These are phyloP conservation scores for Termitomyces sp. DNA, from an alignment of 768 basidiomycete species.

Conservation along the genomic window DNA sequence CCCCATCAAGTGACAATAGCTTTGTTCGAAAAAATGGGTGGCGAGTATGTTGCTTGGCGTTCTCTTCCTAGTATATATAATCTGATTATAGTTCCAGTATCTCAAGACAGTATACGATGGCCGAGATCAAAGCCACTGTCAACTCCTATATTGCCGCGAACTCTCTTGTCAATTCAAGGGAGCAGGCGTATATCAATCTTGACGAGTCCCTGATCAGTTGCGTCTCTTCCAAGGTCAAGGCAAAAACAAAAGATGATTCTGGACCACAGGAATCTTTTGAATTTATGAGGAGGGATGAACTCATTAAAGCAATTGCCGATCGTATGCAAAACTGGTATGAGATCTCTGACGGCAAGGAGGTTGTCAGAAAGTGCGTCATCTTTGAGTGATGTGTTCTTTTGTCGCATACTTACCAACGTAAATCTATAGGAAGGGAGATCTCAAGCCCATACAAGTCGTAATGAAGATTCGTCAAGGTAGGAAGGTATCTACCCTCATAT, in stretches of 20 bases:
- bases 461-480: constrained; percentile 74
- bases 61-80: background rate
- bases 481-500: constrained; percentile 70
- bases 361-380: constrained; percentile 49
- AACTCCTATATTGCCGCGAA: constrained; percentile 58
- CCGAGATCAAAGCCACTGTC: constrained; percentile 52
- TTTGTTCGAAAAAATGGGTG: constrained; percentile 61
- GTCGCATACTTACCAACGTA: background rate
- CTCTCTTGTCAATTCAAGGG: constrained; percentile 56
- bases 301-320: constrained; percentile 43
- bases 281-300: constrained; percentile 64
- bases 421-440: constrained; percentile 60
- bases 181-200: constrained; percentile 69
- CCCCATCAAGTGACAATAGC: constrained; percentile 50
- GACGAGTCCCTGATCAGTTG: constrained; percentile 39
- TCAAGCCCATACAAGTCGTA: constrained; percentile 64
- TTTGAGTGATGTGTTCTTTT: background rate
- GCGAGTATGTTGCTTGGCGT: constrained; percentile 41
- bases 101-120: constrained; percentile 44
- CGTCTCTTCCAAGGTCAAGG: constrained; percentile 28
- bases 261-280: constrained; percentile 23
- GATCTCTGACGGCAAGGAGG: constrained; percentile 51
- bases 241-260: constrained; percentile 23
- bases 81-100: constrained; percentile 30
- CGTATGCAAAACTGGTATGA: constrained; percentile 81